Evolutionary conservation across 805 yeast genomes (phyloP), one percentile per base, ranked within the genome.

Genomic region (Candida ovalis): DNA sequence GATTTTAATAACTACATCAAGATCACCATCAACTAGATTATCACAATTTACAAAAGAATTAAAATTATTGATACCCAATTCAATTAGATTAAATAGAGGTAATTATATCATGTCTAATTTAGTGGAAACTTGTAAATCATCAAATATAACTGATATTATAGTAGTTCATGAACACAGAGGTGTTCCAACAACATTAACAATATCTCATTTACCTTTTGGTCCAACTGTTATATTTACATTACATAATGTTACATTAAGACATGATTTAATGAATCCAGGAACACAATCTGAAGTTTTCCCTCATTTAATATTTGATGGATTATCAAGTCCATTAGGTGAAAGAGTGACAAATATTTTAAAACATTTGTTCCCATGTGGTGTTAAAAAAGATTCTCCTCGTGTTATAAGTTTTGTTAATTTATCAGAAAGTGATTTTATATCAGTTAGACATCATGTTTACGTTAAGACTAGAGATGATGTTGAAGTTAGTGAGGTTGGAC

Each of bases 131-230:
- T 90, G 97, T 68, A 79, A 86, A 50, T 57, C 57, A 36, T 82
- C 92, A 0, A 87, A 86, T 17, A 81, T 92, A 9, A 84, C 94
- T 1, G 99, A 94, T 65, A 70, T 94, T 56, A 73, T 94, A 22
- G 77, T 94, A 3, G 70, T 94, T 21, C 98, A 94, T 65, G 99
- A 94, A 65, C 99, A 94, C 69, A 78, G 99, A 69, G 99, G 99
- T 79, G 92, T 88, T 0, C 99, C 99, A 45, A 91, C 97, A 0
- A 88, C 97, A 1, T 61, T 94, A 50, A 92, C 98, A 1, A 72
- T 94, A 24, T 84, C 94, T 30, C 99, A 94, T 73, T 87, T 94
- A 66, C 99, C 99, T 3, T 96, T 94, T 64, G 99, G 99, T 0
- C 99, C 99, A 18, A 87, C 97, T 2, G 95, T 94, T 30, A 84